Evolutionary conservation across 768 basidiomycete genomes (phyloP).

Genomic region (Candolleomyces eurysporus): DNA sequence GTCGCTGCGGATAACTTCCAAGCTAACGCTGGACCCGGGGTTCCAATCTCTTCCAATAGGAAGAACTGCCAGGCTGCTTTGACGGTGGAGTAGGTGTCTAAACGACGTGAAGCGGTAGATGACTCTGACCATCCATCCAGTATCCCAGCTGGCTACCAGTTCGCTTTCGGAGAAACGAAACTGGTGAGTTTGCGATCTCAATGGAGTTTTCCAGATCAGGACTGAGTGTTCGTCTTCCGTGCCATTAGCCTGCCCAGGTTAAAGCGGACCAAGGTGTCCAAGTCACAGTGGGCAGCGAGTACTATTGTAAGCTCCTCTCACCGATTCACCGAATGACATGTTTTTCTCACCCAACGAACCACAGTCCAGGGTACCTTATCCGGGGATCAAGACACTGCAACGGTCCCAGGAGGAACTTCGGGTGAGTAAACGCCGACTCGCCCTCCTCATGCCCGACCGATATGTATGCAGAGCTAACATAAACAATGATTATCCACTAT

Average conservation of each 20-base stretch:
- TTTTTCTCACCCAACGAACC: too few species aligned
- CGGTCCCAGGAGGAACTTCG: neutral
- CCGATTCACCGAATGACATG: neutral
- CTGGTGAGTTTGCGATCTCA: neutral
- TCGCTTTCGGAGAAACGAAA: neutral
- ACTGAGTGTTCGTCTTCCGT: neutral
- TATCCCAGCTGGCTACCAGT: neutral
- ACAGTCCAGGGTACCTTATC: neutral
- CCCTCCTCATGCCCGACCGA: too few species aligned
- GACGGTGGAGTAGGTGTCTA: neutral
- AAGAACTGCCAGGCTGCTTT: slow-evolving; percentile 3
- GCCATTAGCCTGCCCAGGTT: neutral
- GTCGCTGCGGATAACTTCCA: neutral
- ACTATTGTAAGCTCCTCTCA: neutral
- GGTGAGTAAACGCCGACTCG: neutral
- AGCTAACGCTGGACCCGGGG: neutral
- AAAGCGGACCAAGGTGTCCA: neutral
- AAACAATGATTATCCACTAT: neutral
- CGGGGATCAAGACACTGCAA: neutral
- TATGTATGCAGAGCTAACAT: too few species aligned
- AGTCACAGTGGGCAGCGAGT: neutral
- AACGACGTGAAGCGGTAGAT: too few species aligned
- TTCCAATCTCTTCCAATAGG: neutral
- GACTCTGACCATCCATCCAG: neutral
- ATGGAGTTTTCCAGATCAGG: neutral